Percentiles rank a stretch among this genome's conserved stretches.
Conservation (phyloP, 202 grass and related monocot genomes). For the Musa balbisiana region DNA sequence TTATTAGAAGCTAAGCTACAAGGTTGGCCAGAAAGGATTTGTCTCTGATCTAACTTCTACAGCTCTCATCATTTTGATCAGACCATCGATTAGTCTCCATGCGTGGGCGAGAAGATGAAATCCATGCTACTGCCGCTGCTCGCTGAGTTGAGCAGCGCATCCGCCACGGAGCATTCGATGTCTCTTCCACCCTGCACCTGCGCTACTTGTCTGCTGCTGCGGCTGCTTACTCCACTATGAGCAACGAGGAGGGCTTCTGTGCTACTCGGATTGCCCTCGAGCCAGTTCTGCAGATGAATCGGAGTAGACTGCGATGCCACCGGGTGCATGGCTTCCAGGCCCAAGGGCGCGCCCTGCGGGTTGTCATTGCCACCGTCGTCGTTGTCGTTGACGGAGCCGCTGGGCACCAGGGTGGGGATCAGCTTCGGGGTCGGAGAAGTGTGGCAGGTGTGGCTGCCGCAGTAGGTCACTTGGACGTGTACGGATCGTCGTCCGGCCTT, state of each 20-base stretch:
- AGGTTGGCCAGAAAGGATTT: no score
- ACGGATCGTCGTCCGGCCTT: slow-evolving; percentile 61
- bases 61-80: no score
- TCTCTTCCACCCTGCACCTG: background rate
- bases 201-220: background rate
- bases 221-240: background rate
- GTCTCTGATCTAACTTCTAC: no score
- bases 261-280: background rate
- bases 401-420: slow-evolving; percentile 21
- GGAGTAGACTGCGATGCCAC: background rate
- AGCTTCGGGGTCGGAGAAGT: slow-evolving; percentile 64
- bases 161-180: background rate
- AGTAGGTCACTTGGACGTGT: slow-evolving; percentile 68
- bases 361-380: slow-evolving; percentile 6
- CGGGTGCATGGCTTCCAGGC: background rate
- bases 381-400: background rate
- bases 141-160: slow-evolving; percentile 15
- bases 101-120: background rate
- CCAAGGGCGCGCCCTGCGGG: background rate
- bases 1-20: no score
- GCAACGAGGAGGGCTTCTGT: background rate
- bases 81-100: no score
- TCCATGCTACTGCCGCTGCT: slow-evolving; percentile 15
- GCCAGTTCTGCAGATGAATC: background rate
- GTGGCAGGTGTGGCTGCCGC: slow-evolving; percentile 66